These are phyloP conservation scores for Aureobasidium melanogenum DNA, from an alignment of 2,329 filamentous ascomycete species.

Conservation along the genomic window DNA sequence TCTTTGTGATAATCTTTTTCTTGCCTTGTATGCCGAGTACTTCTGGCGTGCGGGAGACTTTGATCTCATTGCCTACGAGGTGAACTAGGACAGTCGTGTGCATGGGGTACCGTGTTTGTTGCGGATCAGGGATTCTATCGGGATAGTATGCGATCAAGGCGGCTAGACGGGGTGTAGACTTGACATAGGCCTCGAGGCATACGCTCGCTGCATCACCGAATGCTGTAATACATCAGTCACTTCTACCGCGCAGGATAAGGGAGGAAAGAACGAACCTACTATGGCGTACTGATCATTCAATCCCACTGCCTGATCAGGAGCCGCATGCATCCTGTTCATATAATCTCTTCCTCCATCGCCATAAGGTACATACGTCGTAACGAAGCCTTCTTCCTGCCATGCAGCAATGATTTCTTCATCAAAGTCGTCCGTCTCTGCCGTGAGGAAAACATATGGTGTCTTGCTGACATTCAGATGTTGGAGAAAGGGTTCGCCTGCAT, in stretches of 20 bases:
- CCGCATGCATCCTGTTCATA: slow-evolving; percentile 37
- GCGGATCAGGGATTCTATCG: slow-evolving; percentile 44
- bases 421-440: slow-evolving; percentile 47
- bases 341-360: slow-evolving; percentile 41
- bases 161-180: slow-evolving; percentile 47
- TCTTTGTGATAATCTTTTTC: slow-evolving; percentile 38
- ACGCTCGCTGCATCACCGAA: slow-evolving; percentile 54
- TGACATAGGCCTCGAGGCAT: slow-evolving; percentile 49
- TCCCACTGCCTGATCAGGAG: slow-evolving; percentile 48
- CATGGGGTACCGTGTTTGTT: slow-evolving; percentile 35
- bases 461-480: slow-evolving; percentile 31
- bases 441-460: slow-evolving; percentile 39
- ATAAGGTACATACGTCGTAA: slow-evolving; percentile 47
- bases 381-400: slow-evolving; percentile 54
- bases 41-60: slow-evolving; percentile 40
- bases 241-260: neutral
- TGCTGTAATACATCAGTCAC: slow-evolving; percentile 32
- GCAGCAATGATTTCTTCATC: slow-evolving; percentile 44
- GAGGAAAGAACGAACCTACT: slow-evolving; percentile 41
- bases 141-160: slow-evolving; percentile 58
- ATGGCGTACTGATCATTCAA: slow-evolving; percentile 53
- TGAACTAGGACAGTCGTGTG: slow-evolving; percentile 47
- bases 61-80: slow-evolving; percentile 41
- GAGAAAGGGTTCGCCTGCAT: slow-evolving; percentile 22
- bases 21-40: slow-evolving; percentile 46